Base-by-base conservation (phyloP, 805 yeast species). In the Dipodascus geniculatus region DNA sequence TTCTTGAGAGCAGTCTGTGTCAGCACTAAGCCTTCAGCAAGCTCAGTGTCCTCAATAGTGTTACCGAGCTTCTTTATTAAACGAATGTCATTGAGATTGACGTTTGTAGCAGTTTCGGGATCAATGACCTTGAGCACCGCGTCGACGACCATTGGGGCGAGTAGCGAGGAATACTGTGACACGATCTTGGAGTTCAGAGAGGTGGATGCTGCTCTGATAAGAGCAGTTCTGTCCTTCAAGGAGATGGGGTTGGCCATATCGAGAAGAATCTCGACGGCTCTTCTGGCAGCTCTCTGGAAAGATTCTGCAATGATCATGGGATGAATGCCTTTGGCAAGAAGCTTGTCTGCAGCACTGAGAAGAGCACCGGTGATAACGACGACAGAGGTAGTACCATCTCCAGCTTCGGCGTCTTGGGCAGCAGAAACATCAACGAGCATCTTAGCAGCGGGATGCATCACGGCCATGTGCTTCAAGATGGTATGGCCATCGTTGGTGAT, bases 361-460 rank as follows among this genome's bases (percentile, higher is more conserved):
- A 93, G 71, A 3, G 97, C 91, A 38, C 99, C 99, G 3, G 97
- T 87, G 57, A 93, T 75, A 53, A 93, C 91, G 24, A 95, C 99
- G 31, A 93, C 99, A 1, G 96, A 84, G 0, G 99, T 93, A 33
- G 99, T 93, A 59, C 99, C 99, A 68, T 93, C 99, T 54, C 99
- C 99, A n/a, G 98, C 99, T 70, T 90, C 99, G 42, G 90, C 85
- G 63, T 93, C 99, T 71, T 93, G 99, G 1, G 99, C 98, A 47
- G 90, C 96, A 56, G 96, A 85, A 23, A 93, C 87, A 67, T 93
- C 98, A 48, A 93, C 99, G n/a, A 81, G 74, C 98, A 93, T 93
- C 65, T 89, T 85, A 0, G 99, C 99, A 1, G 96, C 99, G 1
- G 99, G 99, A 68, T 93, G 99, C 67, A 93, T 77, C 51, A 93